Base-by-base conservation (phyloP, 805 yeast species). In the Schwanniomyces polymorphus region DNA sequence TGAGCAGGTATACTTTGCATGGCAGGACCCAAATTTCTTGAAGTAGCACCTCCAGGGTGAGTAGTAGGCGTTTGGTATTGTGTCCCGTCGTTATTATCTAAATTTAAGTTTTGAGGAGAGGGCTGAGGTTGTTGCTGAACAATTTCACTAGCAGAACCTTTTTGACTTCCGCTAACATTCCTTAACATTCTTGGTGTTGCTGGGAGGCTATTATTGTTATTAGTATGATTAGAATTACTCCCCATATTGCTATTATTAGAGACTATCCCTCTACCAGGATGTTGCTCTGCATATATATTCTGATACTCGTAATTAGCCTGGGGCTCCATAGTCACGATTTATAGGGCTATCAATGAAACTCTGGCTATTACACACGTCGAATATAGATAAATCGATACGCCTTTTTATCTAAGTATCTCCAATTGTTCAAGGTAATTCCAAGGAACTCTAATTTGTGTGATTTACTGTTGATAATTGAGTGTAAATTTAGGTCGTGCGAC, bases 121-220 rank as follows among this genome's bases (percentile, higher is more conserved):
- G 41, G 41, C 29, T 38, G 41, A 4, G 34, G 38, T 37, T 40
- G 47, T 44, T 43, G 51, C n/a, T 43, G 47, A 25, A 37, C 34
- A 29, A 31, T 21, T 11, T 44, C 43, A 34, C 23, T 40, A 33
- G 52, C 53, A 34, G 59, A 47, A 27, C 46, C 53, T 44, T 51
- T 53, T 31, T 58, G 55, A 48, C 64, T 64, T 1, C 78, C 78
- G 50, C 82, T 76, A 3, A 79, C 78, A 56, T 80, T 81, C 54
- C 86, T 72, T 41, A 84, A 65, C 88, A 84, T 84, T 54, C 88
- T 67, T 7, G 88, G 87, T 1, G 89, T 84, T 1, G 88, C 88
- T 2, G 86, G 87, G 12, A 65, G 74, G 25, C 61, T 63, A n/a
- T 60, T 50, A 23, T 44, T 28, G 10, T 29, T 26, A 18, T n/a